Evolutionary conservation across 225 moss, liverwort and hornwort genomes (phyloP).

Genomic region (Antitrichia curtipendula): DNA sequence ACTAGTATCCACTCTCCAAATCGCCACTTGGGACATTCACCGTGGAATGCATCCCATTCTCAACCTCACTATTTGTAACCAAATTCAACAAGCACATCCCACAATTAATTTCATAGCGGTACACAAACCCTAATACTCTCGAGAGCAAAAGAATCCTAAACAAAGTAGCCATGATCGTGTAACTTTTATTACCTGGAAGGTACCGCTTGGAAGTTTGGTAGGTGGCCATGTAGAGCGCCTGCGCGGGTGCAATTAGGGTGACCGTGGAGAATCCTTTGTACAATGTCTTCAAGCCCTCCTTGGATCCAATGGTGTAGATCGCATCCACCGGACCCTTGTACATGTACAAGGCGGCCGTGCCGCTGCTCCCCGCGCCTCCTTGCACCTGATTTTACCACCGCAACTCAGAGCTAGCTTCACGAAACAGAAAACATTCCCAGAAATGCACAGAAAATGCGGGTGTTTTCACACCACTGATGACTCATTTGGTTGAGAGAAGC

Average conservation of each 20-base stretch:
- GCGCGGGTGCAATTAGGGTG: slow-evolving; percentile 40
- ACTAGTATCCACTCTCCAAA: not conserved
- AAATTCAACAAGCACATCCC: not conserved
- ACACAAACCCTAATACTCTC: not conserved
- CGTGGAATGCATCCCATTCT: too few relatives aligned
- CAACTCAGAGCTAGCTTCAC: not conserved
- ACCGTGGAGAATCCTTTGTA: slow-evolving; percentile 84
- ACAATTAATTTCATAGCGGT: not conserved
- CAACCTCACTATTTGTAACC: not conserved
- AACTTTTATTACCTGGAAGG: slow-evolving; percentile 32
- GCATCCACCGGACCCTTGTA: slow-evolving; percentile 78
- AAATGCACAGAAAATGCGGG: not conserved
- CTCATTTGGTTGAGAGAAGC: not conserved
- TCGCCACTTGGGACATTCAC: not conserved
- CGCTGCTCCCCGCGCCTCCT: slow-evolving; percentile 44
- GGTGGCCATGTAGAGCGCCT: slow-evolving; percentile 82
- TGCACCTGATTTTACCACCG: slow-evolving; percentile 35
- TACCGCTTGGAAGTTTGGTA: slow-evolving; percentile 73
- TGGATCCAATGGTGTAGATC: slow-evolving; percentile 49
- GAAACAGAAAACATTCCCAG: not conserved
- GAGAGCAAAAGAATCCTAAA: not conserved
- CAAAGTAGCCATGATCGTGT: not conserved
- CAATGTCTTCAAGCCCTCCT: slow-evolving; percentile 59
- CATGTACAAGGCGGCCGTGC: slow-evolving; percentile 39
- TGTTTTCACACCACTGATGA: not conserved